Evolutionary conservation across 495 filamentous ascomycete species (phyloP), one percentile per base, ranked within the genome.

Genomic region (Tuber brumale): DNA sequence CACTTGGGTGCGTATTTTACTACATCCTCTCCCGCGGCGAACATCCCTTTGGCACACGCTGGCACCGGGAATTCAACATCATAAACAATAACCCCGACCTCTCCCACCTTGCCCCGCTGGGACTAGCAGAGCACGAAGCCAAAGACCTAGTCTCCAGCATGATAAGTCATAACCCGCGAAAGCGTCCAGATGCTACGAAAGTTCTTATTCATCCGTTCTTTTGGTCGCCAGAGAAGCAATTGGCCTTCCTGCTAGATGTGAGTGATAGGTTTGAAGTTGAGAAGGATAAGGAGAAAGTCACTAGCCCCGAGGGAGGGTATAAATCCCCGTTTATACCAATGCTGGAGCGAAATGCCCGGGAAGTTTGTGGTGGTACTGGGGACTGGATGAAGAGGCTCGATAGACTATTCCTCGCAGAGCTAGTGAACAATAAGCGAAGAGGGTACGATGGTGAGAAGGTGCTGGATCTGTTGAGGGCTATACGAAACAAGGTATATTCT

Each of bases 191-290:
- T 75, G 89, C 95, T 41, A 86, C 85, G 72, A 85, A 92, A 71
- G 92, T 98, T 76, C 88, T 97, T 85, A 89, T 91, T 42, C 95
- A 99, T 82, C 95, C 95, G 0, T 98, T 97, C 87, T 99, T 99
- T 88, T 99, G 95, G 95, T 85, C 89, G 3, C 83, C 91, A 1
- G 94, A 95, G 80, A 94, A 96, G 79, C 90, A 94, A 23, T 90
- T 98, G 39, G 89, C 88, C 43, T 99, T 98, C 85, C 89, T 99
- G 27, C 95, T 94, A 81, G 93, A 97, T 74, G 92, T 95, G 42
- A 96, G 93, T 0, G 95, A 99, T 81, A 93, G 95, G 81, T 97
- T 97, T 80, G 95, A 99, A 82, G 91, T 93, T 74, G 95, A 97
- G 83, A 89, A 90, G 5, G 96, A 99, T 82, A 92, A 93, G 74